phyloP scores from a whole-genome alignment of 83 land plant genomes.

The Thuja plicata region DNA sequence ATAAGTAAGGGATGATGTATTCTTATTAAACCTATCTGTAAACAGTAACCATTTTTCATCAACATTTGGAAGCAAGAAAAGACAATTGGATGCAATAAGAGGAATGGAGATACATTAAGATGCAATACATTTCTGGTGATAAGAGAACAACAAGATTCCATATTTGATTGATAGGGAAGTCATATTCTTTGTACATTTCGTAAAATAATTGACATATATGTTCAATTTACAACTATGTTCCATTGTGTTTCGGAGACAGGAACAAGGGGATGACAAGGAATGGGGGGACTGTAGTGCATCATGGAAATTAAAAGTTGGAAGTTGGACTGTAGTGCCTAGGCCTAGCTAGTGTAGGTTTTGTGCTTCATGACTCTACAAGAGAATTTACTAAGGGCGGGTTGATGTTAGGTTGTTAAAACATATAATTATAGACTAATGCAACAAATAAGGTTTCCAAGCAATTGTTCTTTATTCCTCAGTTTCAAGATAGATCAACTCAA shows the following conservation, averaged over 20 bases:
- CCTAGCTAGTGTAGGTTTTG: too few species aligned
- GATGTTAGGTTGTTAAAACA: too few species aligned
- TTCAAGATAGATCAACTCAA: neutral
- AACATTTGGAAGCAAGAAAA: neutral
- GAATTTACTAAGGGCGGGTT: too few species aligned
- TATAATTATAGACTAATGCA: neutral
- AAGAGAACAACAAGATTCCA: neutral
- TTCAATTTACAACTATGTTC: too few species aligned
- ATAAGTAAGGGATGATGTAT: constrained; percentile 71
- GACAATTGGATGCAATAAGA: neutral
- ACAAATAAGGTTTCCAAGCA: neutral
- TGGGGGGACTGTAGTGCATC: too few species aligned
- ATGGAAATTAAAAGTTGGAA: too few species aligned
- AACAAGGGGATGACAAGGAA: too few species aligned
- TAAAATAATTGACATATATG: too few species aligned
- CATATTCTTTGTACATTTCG: neutral
- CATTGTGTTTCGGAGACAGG: too few species aligned
- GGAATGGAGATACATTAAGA: neutral
- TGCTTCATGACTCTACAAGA: too few species aligned
- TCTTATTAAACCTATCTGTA: constrained; percentile 93
- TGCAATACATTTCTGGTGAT: neutral
- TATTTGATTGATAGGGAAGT: neutral
- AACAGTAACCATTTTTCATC: neutral
- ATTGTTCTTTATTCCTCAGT: neutral
- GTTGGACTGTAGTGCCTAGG: too few species aligned